Evolutionary conservation across 179 eudicot species (phyloP).

Genomic region (Spinacia oleracea): DNA sequence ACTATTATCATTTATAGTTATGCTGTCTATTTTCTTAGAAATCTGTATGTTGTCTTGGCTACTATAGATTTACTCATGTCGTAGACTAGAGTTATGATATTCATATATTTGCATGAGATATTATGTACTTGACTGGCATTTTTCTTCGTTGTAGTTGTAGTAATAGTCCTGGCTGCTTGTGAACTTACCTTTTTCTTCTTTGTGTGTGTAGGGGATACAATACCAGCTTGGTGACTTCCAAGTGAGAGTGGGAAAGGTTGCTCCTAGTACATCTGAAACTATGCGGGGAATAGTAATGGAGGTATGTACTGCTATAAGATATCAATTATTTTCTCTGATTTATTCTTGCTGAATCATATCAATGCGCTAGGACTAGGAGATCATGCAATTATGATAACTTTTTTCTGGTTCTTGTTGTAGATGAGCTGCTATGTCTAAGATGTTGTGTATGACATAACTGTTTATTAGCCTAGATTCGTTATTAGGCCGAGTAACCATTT

Average conservation of each 20-base stretch:
- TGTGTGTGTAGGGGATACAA: constrained; percentile 63
- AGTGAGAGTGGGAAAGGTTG: constrained; percentile 89
- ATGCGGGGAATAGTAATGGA: constrained; percentile 95
- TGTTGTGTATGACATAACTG: not conserved
- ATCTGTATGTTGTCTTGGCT: not conserved
- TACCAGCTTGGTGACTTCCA: constrained; percentile 93
- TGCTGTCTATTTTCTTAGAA: not conserved
- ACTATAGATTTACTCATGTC: not conserved
- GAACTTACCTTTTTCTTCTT: not conserved
- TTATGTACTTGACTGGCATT: not conserved
- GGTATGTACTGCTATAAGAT: constrained; percentile 38
- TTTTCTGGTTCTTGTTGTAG: not conserved
- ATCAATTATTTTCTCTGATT: not conserved
- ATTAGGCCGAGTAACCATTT: not conserved
- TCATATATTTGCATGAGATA: not conserved
- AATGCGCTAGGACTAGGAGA: not conserved
- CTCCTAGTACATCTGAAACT: constrained; percentile 64
- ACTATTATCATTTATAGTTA: not conserved
- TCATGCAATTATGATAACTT: not conserved
- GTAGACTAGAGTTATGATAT: not conserved
- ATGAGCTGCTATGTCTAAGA: not conserved
- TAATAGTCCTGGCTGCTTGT: constrained; percentile 5
- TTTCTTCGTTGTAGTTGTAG: not conserved
- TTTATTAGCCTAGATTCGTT: not conserved
- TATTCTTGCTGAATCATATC: not conserved